Evolutionary conservation across 2,329 filamentous ascomycete genomes (phyloP), one percentile per base, ranked within the genome.

Genomic region (Talaromyces sp.): DNA sequence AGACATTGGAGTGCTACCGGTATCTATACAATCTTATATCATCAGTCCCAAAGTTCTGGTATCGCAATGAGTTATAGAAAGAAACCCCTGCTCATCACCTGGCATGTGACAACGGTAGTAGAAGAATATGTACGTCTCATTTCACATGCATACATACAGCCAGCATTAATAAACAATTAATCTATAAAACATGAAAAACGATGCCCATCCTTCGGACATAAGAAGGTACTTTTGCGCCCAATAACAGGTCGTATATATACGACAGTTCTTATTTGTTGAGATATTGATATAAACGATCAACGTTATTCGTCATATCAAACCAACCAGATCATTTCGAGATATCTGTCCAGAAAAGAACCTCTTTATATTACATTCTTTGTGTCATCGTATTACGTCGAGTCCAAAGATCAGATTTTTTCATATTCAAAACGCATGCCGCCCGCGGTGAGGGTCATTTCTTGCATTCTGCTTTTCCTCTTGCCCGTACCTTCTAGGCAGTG

Each of bases 281-380:
- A 24, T 56, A 1, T 37, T 39, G n/a, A 56, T 19, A 14, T 56
- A 56, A 13, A n/a, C 33, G 11, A 56, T 39, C 52, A 56, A 37
- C 33, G n/a, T 37, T 39, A 13, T 56, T 14, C 16, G 22, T 39
- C 52, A 24, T 37, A 39, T 56, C 52, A 37, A n/a, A 37, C 7
- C 19, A 56, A n/a, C 33, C 52, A 14, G 33, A 39, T 37, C 33
- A 56, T 37, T 39, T 19, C 33, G 16, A 56, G 13, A 33, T 22
- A 22, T 56, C 10, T 2, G n/a, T 37, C 10, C 52, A 56, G 33
- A 56, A 39, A 39, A 16, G n/a, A 22, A 54, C 3, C 2, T 56
- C 33, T 3, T 8, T 56, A 56, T 56, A 39, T 56, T 56, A 56
- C 52, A 56, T 37, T 56, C 52, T 56, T 56, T 56, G 52, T 35